Base-by-base conservation (phyloP, 164 flowering plant genomes). In the Pachysandra terminalis region DNA sequence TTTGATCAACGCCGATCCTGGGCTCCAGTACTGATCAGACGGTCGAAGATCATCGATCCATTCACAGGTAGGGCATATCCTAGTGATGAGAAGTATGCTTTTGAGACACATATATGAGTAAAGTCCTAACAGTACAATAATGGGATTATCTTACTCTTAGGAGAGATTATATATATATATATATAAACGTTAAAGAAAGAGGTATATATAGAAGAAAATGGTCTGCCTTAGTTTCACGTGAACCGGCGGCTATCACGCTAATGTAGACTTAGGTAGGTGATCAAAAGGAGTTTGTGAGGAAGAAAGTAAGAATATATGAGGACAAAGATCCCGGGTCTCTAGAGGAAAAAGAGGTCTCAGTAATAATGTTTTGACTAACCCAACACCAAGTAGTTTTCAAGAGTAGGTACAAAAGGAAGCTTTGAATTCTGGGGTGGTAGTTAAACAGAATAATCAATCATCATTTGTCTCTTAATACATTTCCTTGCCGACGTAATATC, bases 221-320 rank as follows among this genome's bases (percentile, higher is more conserved):
- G 74, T 57, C 65, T 64, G 74, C 72, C 78, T 61, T 75, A 62
- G 81, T 61, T 59, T 78, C 82, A 73, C 69, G 81, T 77, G 80
- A 73, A 71, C 66, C 74, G 78, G 79, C 84, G 84, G 77, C 59
- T 69, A 80, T 82, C 84, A 79, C 88, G 85, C 67, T 23, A n/a
- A 12, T 58, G 52, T 53, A 26, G 71, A 64, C 63, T 61, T 19
- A 62, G 58, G 22, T 37, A n/a, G 24, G 69, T 61, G 16, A 7
- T 32, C n/a, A 64, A 58, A 68, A 56, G 52, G 55, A 64, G 69
- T 35, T 48, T 60, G 32, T 41, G 22, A 28, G 49, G 59, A 68
- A 45, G 35, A 52, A 1, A 60, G 61, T 68, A 63, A 62, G 60
- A 56, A 59, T 55, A 56, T n/a, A n/a, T n/a, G n/a, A n/a, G n/a